A percentile compares a stretch with the other conserved stretches of the same genome.
These are phyloP conservation scores for Apiotrichum montevideense DNA, from an alignment of 1,284 basidiomycete species.

Conservation along the genomic window DNA sequence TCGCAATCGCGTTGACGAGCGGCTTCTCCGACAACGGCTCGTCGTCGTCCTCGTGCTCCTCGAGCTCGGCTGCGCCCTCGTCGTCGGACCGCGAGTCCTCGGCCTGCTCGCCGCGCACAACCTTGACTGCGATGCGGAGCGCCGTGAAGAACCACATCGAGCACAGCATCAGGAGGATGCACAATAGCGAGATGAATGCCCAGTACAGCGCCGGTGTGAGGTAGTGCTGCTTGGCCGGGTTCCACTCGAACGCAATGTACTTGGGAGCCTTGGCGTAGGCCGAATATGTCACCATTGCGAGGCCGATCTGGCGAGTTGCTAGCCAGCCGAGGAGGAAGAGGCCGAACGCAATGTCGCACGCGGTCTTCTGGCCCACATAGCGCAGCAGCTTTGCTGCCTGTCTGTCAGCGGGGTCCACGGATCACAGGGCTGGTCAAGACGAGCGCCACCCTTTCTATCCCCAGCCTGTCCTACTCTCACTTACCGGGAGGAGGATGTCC, in stretches of 20 bases:
- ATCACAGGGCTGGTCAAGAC: too few species aligned
- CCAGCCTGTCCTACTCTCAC: conserved; percentile 37
- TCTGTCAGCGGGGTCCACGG: too few species aligned
- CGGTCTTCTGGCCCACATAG: conserved; percentile 64
- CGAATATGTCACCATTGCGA: conserved; percentile 63
- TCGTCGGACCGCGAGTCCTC: conserved; percentile 82
- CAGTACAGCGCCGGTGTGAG: conserved; percentile 51
- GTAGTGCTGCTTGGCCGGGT: conserved; percentile 57
- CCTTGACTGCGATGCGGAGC: conserved; percentile 69
- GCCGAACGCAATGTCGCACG: conserved; percentile 72
- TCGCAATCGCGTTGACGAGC: not conserved
- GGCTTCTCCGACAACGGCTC: not conserved
- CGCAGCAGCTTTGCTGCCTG: conserved; percentile 89
- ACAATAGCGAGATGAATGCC: conserved; percentile 57
- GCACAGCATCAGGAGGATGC: conserved; percentile 59
- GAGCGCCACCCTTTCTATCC: too few species aligned
- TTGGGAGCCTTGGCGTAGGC: conserved; percentile 53
- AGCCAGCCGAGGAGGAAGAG: conserved; percentile 85
- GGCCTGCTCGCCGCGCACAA: conserved; percentile 69
- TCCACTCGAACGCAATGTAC: conserved; percentile 57
- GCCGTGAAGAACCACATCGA: conserved; percentile 83
- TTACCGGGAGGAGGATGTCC: conserved; percentile 84
- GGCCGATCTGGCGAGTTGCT: conserved; percentile 73
- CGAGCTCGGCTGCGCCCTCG: conserved; percentile 49
- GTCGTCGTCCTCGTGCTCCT: conserved; percentile 4